Base-by-base conservation (phyloP, 371 early-diverging fungal species). In the Lichtheimia corymbifera region DNA sequence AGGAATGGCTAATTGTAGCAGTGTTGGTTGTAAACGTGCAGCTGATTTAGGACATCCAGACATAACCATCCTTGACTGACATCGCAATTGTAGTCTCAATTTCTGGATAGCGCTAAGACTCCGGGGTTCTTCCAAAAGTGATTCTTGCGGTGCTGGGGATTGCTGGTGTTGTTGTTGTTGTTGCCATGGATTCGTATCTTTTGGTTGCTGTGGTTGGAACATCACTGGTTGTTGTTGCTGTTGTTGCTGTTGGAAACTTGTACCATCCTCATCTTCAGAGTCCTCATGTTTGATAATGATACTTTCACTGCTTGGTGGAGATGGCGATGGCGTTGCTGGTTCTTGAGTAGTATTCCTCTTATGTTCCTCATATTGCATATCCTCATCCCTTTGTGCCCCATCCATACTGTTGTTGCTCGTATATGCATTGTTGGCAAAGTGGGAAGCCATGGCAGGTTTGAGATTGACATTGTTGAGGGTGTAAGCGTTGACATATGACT, bases 1-100 rank as follows among this genome's bases (percentile, higher is more conserved):
- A 2, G 84, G 83, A 55, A 84, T 74, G 1, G 82, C 75, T 7
- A 77, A 62, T 40, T 81, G 74, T 3, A 78, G 61, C 4, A 73
- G 59, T 1, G 77, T 77, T 5, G 81, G 76, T 22, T 73, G 71
- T 11, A 78, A 55, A 9, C 78, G 63, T 0, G 45, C 64, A 14
- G 63, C 53, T 3, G 72, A 66, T 5, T 59, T 57, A 13, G 64
- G 47, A 24, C 66, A 42, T 2, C 68, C 74, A 3, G 66, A 53
- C 3, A 53, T 53, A 12, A 65, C 47, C 40, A 75, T 41, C 1
- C 70, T 61, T 11, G 73, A 71, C 44, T 79, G 79, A 14, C 73
- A 56, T 9, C 74, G 60, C 14, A 79, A 60, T 40, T 79, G 71
- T 4, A 79, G 60, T 27, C 80, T 67, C n/a, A 79, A 68, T 12